These are phyloP conservation scores for Boletus rubescentipes DNA, from an alignment of 768 basidiomycete species.

Conservation along the genomic window DNA sequence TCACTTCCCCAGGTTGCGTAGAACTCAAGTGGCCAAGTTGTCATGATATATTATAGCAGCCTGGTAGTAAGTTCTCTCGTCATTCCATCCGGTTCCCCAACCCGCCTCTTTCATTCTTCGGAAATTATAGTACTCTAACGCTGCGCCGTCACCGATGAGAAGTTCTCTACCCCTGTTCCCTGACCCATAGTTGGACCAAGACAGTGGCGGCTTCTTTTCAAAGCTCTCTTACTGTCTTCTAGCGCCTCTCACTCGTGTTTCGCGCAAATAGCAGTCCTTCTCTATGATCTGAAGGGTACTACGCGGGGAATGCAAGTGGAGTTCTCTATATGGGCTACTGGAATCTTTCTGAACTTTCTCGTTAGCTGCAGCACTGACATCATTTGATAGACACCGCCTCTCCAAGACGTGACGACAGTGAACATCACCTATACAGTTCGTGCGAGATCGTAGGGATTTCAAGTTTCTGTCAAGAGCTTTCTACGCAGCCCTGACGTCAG, in stretches of 20 bases:
- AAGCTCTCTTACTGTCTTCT: conserved; percentile 10
- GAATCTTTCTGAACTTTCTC: conserved; percentile 14
- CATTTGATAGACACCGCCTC: conserved; percentile 23
- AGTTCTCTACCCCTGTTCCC: conserved; percentile 7
- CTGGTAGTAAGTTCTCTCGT: conserved; percentile 9
- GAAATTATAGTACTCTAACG: conserved; percentile 23
- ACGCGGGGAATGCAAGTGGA: conserved; percentile 15
- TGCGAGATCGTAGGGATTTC: conserved; percentile 7
- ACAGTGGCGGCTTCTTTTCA: conserved; percentile 6
- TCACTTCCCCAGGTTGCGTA: conserved; percentile 13
- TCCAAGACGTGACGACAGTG: conserved; percentile 8
- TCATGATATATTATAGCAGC: conserved; percentile 7
- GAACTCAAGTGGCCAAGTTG: conserved; percentile 6
- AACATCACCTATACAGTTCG: background rate
- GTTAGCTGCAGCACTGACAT: conserved; percentile 21
- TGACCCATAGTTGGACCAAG: background rate
- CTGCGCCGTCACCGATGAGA: conserved; percentile 14
- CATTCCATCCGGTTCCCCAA: conserved; percentile 14
- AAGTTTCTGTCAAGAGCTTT: conserved; percentile 17
- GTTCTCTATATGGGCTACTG: conserved; percentile 12
- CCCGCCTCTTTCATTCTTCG: conserved; percentile 24
- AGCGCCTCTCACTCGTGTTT: conserved; percentile 2
- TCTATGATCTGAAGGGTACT: conserved; percentile 9
- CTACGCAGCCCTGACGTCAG: conserved; percentile 29
- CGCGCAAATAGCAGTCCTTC: background rate